Percentiles rank a stretch among this genome's conserved stretches.
phyloP scores from a whole-genome alignment of 2,329 filamentous ascomycete genomes.

The Colletotrichum chlorophyti region DNA sequence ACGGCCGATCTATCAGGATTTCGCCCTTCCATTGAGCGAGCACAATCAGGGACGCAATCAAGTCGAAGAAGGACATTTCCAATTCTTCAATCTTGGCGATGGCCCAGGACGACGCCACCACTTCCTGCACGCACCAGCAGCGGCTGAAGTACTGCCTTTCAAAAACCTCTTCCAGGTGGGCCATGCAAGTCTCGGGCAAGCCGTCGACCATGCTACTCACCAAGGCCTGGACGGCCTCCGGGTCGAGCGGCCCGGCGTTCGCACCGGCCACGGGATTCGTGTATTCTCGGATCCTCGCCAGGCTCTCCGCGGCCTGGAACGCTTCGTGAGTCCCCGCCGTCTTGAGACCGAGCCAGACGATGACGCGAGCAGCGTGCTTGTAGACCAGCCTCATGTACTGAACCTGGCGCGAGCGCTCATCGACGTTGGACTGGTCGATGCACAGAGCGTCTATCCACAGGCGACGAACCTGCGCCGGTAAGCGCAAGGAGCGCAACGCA shows the following conservation, averaged over 20 bases:
- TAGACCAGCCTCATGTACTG: conserved; percentile 26
- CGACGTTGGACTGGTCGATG: conserved; percentile 31
- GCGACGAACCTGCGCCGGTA: conserved; percentile 4
- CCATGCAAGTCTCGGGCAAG: conserved; percentile 10
- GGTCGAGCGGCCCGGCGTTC: not conserved
- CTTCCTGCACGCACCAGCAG: conserved; percentile 24
- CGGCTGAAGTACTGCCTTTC: conserved; percentile 16
- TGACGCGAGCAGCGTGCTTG: conserved; percentile 11
- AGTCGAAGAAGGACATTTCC: conserved; percentile 24
- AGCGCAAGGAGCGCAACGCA: conserved; percentile 13
- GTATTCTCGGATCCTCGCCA: conserved; percentile 17
- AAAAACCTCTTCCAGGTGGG: conserved; percentile 7
- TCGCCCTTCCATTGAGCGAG: not conserved
- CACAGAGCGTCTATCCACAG: conserved; percentile 36
- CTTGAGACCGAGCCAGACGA: conserved; percentile 19
- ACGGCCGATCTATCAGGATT: not conserved
- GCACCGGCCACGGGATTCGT: not conserved
- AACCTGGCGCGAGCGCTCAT: conserved; percentile 18
- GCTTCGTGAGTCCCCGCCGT: conserved; percentile 12
- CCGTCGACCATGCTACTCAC: conserved; percentile 9
- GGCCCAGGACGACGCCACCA: conserved; percentile 11
- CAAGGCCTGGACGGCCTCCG: not conserved
- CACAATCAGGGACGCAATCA: conserved; percentile 1
- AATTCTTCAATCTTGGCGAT: conserved; percentile 22
- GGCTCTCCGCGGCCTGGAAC: conserved; percentile 10